Percentiles rank a stretch among this genome's conserved stretches.
phyloP scores from a whole-genome alignment of 1,139 yeast genomes.

The Pichia sp. region DNA sequence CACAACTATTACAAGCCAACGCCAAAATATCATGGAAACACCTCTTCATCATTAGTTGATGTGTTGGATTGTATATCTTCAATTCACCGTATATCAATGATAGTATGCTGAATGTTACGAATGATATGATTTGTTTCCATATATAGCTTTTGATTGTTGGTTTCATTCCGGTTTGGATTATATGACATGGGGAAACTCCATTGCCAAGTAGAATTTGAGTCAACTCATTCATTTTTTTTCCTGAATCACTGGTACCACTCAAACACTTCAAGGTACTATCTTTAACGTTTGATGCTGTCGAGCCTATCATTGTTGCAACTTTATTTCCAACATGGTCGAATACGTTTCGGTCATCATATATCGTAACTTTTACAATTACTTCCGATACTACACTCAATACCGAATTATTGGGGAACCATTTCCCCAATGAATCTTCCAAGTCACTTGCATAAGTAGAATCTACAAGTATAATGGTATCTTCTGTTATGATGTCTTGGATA shows the following conservation, averaged over 20 bases:
- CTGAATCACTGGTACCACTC: slow-evolving; percentile 20
- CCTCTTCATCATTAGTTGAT: slow-evolving; percentile 19
- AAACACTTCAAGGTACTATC: background rate
- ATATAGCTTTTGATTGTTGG: slow-evolving; percentile 27
- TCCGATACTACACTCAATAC: slow-evolving; percentile 26
- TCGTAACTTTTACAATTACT: slow-evolving; percentile 21
- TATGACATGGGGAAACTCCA: slow-evolving; percentile 26
- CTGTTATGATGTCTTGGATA: slow-evolving; percentile 11
- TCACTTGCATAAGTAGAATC: slow-evolving; percentile 25
- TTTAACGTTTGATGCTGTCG: slow-evolving; percentile 5
- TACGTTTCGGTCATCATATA: slow-evolving; percentile 9
- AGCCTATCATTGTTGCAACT: slow-evolving; percentile 27
- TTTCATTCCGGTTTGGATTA: slow-evolving; percentile 24
- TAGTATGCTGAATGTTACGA: slow-evolving; percentile 22
- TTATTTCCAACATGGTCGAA: slow-evolving; percentile 23
- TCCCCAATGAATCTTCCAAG: slow-evolving; percentile 20
- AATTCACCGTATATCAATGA: slow-evolving; percentile 23
- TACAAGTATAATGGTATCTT: slow-evolving; percentile 24
- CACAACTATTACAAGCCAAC: slow-evolving; percentile 23
- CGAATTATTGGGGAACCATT: slow-evolving; percentile 14
- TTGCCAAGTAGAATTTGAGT: slow-evolving; percentile 21
- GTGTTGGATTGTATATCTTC: slow-evolving; percentile 11
- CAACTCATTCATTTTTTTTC: slow-evolving; percentile 20
- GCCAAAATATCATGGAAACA: slow-evolving; percentile 22
- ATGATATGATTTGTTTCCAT: slow-evolving; percentile 28